Conservation (phyloP, 345 rosid genomes). For the Dipteronia dyeriana region DNA sequence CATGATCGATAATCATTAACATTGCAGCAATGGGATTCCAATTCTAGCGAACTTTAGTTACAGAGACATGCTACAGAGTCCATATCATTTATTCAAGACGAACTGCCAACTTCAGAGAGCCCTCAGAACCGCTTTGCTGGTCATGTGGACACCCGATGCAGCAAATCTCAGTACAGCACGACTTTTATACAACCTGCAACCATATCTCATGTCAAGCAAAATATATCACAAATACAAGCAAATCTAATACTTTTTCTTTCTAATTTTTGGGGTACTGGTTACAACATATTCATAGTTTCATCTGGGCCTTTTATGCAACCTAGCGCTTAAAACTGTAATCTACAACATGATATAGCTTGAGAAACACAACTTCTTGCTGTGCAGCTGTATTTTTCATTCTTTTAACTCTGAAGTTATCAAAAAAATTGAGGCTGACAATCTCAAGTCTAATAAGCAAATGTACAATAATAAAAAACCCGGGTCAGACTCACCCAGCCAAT, state of each 20-base stretch:
- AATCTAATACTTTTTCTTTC: not conserved
- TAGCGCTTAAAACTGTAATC: not conserved
- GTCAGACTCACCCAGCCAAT: conserved; percentile 62
- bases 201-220: conserved; percentile 12
- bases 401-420: not conserved
- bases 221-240: not conserved
- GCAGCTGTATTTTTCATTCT: not conserved
- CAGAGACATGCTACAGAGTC: too few relatives aligned
- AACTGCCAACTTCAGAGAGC: conserved; percentile 47
- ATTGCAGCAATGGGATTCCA: not conserved
- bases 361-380: not conserved
- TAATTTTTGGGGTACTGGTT: not conserved
- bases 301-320: not conserved
- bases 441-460: not conserved
- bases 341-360: not conserved
- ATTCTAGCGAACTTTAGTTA: not conserved
- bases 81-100: not conserved
- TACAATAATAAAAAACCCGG: not conserved
- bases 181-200: conserved; percentile 61
- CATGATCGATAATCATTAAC: too few relatives aligned
- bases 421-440: not conserved
- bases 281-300: not conserved
- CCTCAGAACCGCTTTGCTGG: conserved; percentile 67
- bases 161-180: conserved; percentile 67
- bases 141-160: conserved; percentile 63